phyloP scores from a whole-genome alignment of 176 grass and related monocot genomes.

The Ensete ventricosum region DNA sequence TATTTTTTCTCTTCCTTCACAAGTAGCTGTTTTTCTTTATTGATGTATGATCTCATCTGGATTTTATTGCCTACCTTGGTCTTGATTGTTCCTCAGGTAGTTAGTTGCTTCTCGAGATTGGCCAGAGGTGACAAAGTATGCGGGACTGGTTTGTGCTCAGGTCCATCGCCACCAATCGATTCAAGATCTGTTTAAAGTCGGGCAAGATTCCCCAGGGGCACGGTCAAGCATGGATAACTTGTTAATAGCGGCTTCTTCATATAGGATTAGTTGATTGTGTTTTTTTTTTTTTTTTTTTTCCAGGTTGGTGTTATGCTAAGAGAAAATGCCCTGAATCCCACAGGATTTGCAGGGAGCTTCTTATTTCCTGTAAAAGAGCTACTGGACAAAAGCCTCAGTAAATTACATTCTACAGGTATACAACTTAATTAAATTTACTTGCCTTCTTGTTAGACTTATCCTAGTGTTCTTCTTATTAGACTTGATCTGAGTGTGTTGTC shows the following conservation, averaged over 20 bases:
- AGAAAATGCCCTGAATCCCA: neutral
- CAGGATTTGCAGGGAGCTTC: slow-evolving; percentile 49
- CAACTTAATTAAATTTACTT: neutral
- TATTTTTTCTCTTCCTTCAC: slow-evolving; percentile 10
- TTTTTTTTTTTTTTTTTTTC: too few species aligned
- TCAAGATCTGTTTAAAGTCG: slow-evolving; percentile 74
- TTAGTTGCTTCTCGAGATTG: slow-evolving; percentile 96
- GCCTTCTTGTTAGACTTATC: neutral
- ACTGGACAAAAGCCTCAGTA: slow-evolving; percentile 64
- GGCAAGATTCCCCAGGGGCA: slow-evolving; percentile 70
- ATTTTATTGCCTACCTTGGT: neutral
- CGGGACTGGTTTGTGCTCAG: slow-evolving; percentile 85
- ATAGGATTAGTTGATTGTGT: neutral
- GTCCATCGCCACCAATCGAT: slow-evolving; percentile 77
- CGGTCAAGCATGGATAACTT: slow-evolving; percentile 43
- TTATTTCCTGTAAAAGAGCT: slow-evolving; percentile 74
- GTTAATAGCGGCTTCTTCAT: neutral
- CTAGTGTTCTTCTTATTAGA: neutral
- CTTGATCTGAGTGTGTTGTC: neutral
- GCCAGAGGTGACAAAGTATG: slow-evolving; percentile 95
- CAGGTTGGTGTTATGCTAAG: too few species aligned
- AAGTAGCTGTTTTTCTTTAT: neutral
- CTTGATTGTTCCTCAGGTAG: slow-evolving; percentile 36
- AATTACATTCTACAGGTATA: slow-evolving; percentile 83
- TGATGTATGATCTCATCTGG: neutral